phyloP scores from a whole-genome alignment of 306 rosid species.

The Quercus suber region DNA sequence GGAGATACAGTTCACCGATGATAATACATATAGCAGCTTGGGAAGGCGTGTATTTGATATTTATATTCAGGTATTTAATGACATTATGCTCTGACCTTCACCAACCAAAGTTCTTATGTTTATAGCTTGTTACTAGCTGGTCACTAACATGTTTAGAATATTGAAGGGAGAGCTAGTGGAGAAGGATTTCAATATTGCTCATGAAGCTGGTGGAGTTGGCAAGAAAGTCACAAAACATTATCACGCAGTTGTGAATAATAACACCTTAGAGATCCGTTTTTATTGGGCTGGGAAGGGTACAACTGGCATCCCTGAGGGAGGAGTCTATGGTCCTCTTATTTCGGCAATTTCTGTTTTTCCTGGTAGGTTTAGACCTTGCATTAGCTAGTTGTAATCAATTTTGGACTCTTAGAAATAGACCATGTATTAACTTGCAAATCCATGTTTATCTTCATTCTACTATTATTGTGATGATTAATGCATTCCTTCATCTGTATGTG shows the following conservation, averaged over 20 bases:
- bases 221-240: neutral
- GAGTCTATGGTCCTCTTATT: slow-evolving; percentile 49
- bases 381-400: too few species aligned
- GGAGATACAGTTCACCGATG: slow-evolving; percentile 28
- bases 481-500: too few species aligned
- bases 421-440: too few species aligned
- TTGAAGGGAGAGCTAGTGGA: slow-evolving; percentile 27
- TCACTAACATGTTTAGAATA: neutral
- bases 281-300: slow-evolving; percentile 55
- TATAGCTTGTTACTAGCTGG: neutral
- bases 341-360: slow-evolving; percentile 39
- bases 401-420: too few species aligned
- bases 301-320: slow-evolving; percentile 20
- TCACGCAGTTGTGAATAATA: neutral
- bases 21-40: slow-evolving; percentile 27
- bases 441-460: too few species aligned
- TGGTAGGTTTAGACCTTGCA: slow-evolving; percentile 13
- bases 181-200: slow-evolving; percentile 40
- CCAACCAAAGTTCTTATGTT: neutral
- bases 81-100: neutral
- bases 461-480: too few species aligned
- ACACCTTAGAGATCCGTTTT: slow-evolving; percentile 36
- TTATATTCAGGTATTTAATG: slow-evolving; percentile 35
- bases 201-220: slow-evolving; percentile 34
- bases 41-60: slow-evolving; percentile 53